phyloP scores from a whole-genome alignment of 768 basidiomycete genomes.

The Boletus subcaerulescens region DNA sequence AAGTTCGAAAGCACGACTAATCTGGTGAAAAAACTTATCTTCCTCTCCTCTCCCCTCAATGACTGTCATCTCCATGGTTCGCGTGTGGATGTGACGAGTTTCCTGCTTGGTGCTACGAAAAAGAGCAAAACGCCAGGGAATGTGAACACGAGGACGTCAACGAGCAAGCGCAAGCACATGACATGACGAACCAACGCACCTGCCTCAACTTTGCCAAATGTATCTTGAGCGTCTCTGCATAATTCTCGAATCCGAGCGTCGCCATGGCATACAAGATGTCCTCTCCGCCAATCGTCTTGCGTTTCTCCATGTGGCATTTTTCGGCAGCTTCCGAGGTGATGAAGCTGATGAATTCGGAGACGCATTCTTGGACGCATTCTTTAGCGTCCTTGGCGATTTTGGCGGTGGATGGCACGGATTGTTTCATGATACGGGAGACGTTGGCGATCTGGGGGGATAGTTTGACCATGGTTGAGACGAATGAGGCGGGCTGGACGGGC shows the following conservation, averaged over 20 bases:
- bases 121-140: no score
- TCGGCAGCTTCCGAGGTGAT: slow-evolving; percentile 97
- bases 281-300: slow-evolving; percentile 97
- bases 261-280: slow-evolving; percentile 96
- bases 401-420: slow-evolving; percentile 81
- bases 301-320: slow-evolving; percentile 90
- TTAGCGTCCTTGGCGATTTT: slow-evolving; percentile 99
- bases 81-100: slow-evolving; percentile 25
- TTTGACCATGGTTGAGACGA: not conserved
- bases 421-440: slow-evolving; percentile 97
- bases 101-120: slow-evolving; percentile 27
- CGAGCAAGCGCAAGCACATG: no score
- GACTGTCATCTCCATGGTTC: slow-evolving; percentile 22
- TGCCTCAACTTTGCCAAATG: slow-evolving; percentile 88
- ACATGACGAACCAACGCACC: slow-evolving; percentile 36
- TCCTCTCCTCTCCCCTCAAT: not conserved
- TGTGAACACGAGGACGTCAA: no score
- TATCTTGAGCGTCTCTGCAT: slow-evolving; percentile 88
- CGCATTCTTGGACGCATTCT: slow-evolving; percentile 97
- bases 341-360: slow-evolving; percentile 97
- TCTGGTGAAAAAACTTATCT: not conserved
- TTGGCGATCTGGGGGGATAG: slow-evolving; percentile 74
- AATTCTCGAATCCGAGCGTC: slow-evolving; percentile 91
- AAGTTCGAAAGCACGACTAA: not conserved
- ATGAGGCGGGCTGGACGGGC: not conserved